Conservation (phyloP, 768 basidiomycete species). For the Xerocomus brunneocitrinus region DNA sequence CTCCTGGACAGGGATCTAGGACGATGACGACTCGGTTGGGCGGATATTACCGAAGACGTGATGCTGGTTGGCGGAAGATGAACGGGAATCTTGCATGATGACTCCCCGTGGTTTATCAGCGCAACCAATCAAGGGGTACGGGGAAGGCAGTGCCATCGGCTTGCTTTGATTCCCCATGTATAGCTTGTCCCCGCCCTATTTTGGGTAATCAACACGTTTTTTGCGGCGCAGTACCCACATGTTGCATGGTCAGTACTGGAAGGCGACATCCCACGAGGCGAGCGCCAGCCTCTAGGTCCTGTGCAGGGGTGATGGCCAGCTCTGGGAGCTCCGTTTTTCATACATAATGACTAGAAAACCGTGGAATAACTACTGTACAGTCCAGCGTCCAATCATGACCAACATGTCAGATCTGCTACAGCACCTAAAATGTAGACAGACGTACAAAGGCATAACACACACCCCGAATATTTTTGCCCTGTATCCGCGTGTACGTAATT, state of each 20-base stretch:
- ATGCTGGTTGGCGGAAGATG: slow-evolving; percentile 25
- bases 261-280: slow-evolving; percentile 28
- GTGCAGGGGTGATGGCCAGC: slow-evolving; percentile 24
- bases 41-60: slow-evolving; percentile 36
- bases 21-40: slow-evolving; percentile 19
- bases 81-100: slow-evolving; percentile 34
- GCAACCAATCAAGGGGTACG: slow-evolving; percentile 30
- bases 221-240: slow-evolving; percentile 31
- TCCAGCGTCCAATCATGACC: slow-evolving; percentile 5
- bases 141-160: slow-evolving; percentile 27
- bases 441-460: slow-evolving; percentile 23
- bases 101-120: slow-evolving; percentile 31
- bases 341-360: slow-evolving; percentile 29
- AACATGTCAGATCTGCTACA: slow-evolving; percentile 18
- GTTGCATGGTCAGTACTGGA: slow-evolving; percentile 19
- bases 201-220: slow-evolving; percentile 31
- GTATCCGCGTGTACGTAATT: slow-evolving; percentile 26
- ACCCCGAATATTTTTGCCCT: slow-evolving; percentile 17
- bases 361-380: slow-evolving; percentile 23
- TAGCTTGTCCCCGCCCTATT: slow-evolving; percentile 19
- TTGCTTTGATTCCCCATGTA: slow-evolving; percentile 18
- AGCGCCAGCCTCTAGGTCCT: slow-evolving; percentile 20
- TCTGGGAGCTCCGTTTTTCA: slow-evolving; percentile 19
- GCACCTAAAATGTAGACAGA: slow-evolving; percentile 17
- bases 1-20: slow-evolving; percentile 15